A percentile compares a stretch with the other conserved stretches of the same genome.
phyloP scores from a whole-genome alignment of 306 rosid species.

The Prunus padus region DNA sequence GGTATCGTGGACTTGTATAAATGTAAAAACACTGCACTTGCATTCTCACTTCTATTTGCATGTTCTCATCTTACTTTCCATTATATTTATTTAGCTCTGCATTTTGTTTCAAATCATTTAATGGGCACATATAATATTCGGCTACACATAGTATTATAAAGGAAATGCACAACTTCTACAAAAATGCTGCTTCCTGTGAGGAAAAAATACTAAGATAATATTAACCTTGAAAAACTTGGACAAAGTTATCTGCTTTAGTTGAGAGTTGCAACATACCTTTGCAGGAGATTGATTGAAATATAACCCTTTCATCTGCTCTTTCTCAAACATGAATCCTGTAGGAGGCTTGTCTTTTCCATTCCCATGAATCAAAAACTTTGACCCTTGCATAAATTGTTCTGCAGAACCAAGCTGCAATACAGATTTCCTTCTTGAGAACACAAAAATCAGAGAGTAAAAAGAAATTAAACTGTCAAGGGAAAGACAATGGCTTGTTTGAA shows the following conservation, averaged over 20 bases:
- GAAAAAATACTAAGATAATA: background rate
- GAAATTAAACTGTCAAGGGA: background rate
- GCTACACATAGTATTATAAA: background rate
- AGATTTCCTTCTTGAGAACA: constrained; percentile 25
- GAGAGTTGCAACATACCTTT: constrained; percentile 52
- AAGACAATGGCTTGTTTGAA: background rate
- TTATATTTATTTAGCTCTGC: background rate
- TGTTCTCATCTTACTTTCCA: background rate
- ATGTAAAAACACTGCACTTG: background rate
- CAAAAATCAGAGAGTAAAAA: constrained; percentile 14
- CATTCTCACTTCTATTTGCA: constrained; percentile 4
- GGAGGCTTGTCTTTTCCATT: constrained; percentile 86
- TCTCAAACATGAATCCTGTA: constrained; percentile 97
- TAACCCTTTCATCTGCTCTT: constrained; percentile 93
- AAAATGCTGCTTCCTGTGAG: background rate
- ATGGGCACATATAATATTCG: background rate
- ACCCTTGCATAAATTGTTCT: constrained; percentile 78
- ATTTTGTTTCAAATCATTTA: background rate
- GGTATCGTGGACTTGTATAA: background rate
- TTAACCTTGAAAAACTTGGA: background rate
- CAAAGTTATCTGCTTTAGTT: background rate
- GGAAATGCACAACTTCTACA: background rate
- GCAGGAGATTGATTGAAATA: constrained; percentile 86
- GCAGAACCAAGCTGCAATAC: constrained; percentile 80
- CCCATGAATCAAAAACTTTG: constrained; percentile 79